Conservation (phyloP, 179 eudicot species). For the Heliamphora pulchella region DNA sequence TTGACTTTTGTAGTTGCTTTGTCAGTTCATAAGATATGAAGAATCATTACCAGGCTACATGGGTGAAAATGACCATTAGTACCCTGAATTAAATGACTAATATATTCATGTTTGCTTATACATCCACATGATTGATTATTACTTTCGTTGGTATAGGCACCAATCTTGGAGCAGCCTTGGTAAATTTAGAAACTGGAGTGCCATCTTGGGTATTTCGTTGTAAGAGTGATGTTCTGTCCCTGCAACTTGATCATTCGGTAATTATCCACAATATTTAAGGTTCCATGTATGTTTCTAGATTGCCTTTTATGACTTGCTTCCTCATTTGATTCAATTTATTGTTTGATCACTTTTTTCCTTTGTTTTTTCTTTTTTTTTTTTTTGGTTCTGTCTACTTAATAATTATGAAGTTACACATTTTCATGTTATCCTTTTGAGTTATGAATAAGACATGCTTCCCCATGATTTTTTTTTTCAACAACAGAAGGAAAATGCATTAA, state of each 20-base stretch:
- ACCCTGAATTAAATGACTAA: no score
- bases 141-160: conserved; percentile 41
- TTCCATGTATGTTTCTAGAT: conserved; percentile 7
- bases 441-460: neutral
- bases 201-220: conserved; percentile 46
- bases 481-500: no score
- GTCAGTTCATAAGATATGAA: neutral
- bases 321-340: neutral
- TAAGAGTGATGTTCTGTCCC: conserved; percentile 70
- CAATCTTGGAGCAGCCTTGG: conserved; percentile 61
- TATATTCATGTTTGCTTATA: neutral
- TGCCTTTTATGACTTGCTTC: conserved; percentile 12
- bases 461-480: neutral
- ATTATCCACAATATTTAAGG: conserved; percentile 17
- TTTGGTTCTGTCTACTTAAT: neutral
- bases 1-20: neutral
- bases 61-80: neutral
- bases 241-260: conserved; percentile 67
- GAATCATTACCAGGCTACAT: neutral
- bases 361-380: neutral
- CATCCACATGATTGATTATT: neutral
- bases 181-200: conserved; percentile 54
- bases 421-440: neutral
- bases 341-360: neutral
- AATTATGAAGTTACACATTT: neutral